Percentiles rank a stretch among this genome's conserved stretches.
Evolutionary conservation across 768 basidiomycete species (phyloP).

Genomic region (Phanerochaete carnosa): DNA sequence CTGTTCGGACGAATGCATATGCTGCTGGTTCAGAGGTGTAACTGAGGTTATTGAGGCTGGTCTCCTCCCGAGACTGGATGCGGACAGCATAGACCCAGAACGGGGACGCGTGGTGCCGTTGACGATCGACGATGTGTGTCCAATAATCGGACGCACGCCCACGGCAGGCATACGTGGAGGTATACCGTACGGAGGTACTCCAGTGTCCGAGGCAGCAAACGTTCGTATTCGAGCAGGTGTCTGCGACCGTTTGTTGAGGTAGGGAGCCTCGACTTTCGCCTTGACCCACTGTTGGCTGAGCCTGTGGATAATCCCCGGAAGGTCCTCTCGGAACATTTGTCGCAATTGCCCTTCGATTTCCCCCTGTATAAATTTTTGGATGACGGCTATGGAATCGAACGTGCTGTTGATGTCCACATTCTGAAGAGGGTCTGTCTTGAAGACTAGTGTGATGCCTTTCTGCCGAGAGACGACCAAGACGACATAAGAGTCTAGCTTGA

Average conservation of each 20-base stretch:
- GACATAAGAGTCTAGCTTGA: slow-evolving; percentile 92
- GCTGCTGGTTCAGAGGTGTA: slow-evolving; percentile 12
- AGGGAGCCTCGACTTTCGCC: slow-evolving; percentile 91
- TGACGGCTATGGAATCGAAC: slow-evolving; percentile 96
- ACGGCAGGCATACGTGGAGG: slow-evolving; percentile 16
- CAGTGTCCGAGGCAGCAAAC: slow-evolving; percentile 16
- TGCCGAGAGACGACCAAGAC: slow-evolving; percentile 97
- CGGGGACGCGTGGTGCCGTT: slow-evolving; percentile 13
- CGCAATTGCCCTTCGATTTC: slow-evolving; percentile 97
- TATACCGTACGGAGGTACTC: slow-evolving; percentile 13
- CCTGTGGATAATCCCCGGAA: slow-evolving; percentile 95
- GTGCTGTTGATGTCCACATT: slow-evolving; percentile 97
- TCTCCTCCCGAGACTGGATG: slow-evolving; percentile 20
- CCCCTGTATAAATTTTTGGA: slow-evolving; percentile 94
- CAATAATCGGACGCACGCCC: slow-evolving; percentile 15
- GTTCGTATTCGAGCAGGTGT: slow-evolving; percentile 20
- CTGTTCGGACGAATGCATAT: slow-evolving; percentile 24
- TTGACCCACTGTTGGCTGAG: slow-evolving; percentile 96
- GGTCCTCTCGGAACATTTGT: slow-evolving; percentile 97
- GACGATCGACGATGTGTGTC: slow-evolving; percentile 1
- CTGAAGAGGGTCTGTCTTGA: slow-evolving; percentile 98
- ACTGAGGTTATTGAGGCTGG: slow-evolving; percentile 8
- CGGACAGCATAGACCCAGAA: slow-evolving; percentile 17
- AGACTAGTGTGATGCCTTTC: slow-evolving; percentile 97
- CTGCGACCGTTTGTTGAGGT: slow-evolving; percentile 56